phyloP scores from a whole-genome alignment of 2,329 filamentous ascomycete genomes.

The Trichoderma lentiforme region DNA sequence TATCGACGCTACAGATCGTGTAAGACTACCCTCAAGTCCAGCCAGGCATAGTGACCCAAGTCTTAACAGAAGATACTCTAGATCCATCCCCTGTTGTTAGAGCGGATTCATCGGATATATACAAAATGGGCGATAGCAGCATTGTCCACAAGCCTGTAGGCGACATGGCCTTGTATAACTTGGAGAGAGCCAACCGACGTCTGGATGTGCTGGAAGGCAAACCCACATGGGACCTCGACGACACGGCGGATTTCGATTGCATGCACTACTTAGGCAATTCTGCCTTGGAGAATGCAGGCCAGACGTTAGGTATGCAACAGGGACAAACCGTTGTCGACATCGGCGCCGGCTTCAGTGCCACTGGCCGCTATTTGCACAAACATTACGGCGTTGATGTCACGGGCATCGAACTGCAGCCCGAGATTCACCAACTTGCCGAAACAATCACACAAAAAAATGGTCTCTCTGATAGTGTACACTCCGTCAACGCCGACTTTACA shows the following conservation, averaged over 20 bases:
- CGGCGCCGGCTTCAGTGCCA: constrained; percentile 1
- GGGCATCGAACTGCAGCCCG: background rate
- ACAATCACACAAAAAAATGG: background rate
- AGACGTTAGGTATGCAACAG: background rate
- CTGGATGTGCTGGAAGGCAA: background rate
- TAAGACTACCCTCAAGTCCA: background rate
- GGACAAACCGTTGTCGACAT: background rate
- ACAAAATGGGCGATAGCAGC: background rate
- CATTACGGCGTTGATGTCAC: background rate
- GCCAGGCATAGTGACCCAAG: background rate
- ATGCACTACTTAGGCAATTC: constrained; percentile 1
- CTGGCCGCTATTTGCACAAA: background rate
- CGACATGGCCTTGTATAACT: background rate
- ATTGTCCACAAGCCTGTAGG: background rate
- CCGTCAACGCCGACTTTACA: constrained; percentile 3
- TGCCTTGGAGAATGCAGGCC: background rate
- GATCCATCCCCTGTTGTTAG: background rate
- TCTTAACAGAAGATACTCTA: background rate
- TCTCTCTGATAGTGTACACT: background rate
- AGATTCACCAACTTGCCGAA: background rate
- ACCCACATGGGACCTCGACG: background rate
- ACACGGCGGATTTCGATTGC: constrained; percentile 7
- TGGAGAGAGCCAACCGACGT: background rate
- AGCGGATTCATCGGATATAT: background rate
- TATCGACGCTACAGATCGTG: background rate